Percentiles rank a stretch among this genome's conserved stretches.
Evolutionary conservation across 345 rosid species (phyloP).

Genomic region (Bruguiera parviflora): DNA sequence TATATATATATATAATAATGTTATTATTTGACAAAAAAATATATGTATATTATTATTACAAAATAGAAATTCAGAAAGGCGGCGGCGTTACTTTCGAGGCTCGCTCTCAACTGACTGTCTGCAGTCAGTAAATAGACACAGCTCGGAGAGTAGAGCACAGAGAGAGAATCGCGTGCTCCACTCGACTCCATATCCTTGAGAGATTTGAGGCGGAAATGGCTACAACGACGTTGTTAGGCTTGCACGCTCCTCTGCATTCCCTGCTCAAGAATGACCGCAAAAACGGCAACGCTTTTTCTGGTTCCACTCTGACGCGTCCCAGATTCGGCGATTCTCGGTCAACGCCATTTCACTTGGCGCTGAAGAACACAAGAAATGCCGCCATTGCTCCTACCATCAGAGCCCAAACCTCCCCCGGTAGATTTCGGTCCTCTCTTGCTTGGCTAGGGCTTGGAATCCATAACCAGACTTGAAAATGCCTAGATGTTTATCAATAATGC

Average conservation of each 20-base stretch:
- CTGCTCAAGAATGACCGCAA: slow-evolving; percentile 21
- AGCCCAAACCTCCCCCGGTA: slow-evolving; percentile 60
- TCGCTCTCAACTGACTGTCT: not conserved
- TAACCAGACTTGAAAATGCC: too few relatives aligned
- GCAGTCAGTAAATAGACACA: too few relatives aligned
- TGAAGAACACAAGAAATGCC: slow-evolving; percentile 26
- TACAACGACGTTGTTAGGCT: slow-evolving; percentile 28
- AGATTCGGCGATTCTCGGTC: slow-evolving; percentile 28
- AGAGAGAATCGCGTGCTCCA: not conserved
- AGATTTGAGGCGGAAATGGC: slow-evolving; percentile 33
- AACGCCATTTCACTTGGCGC: slow-evolving; percentile 20
- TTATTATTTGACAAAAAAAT: too few relatives aligned
- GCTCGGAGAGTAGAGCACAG: too few relatives aligned
- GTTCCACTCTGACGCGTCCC: slow-evolving; percentile 30
- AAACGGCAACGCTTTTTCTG: slow-evolving; percentile 12
- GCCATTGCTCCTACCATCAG: slow-evolving; percentile 41
- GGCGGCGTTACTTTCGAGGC: slow-evolving; percentile 4
- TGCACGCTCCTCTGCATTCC: slow-evolving; percentile 21
- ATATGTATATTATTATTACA: too few relatives aligned
- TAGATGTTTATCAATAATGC: too few relatives aligned
- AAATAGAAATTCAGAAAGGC: too few relatives aligned
- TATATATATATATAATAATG: too few relatives aligned
- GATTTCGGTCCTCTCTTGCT: not conserved
- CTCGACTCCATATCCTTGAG: not conserved
- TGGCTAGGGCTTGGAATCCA: not conserved